Evolutionary conservation across 2,329 filamentous ascomycete species (phyloP).

Genomic region (Monilinia fructigena): DNA sequence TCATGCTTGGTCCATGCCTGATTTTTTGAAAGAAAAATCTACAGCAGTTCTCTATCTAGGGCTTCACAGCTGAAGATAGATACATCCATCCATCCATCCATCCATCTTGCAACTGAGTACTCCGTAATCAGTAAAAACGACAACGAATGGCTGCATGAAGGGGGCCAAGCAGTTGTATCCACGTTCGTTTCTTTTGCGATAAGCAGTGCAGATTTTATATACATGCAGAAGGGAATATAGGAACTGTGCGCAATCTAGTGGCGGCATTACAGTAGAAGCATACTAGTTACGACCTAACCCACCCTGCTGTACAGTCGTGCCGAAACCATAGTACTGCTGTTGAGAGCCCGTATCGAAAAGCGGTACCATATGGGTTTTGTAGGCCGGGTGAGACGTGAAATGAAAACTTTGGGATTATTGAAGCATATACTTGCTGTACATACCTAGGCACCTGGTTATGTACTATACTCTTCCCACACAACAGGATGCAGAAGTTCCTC

Average conservation of each 20-base stretch:
- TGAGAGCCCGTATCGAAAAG: too few species aligned
- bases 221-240: constrained; percentile 2
- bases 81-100: neutral
- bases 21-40: neutral
- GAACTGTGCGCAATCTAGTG: constrained; percentile 9
- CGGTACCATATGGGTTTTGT: too few species aligned
- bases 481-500: constrained; percentile 11
- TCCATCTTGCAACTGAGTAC: neutral
- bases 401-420: neutral
- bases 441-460: neutral
- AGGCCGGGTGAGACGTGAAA: neutral
- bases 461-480: neutral
- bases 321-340: too few species aligned
- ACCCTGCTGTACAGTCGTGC: too few species aligned
- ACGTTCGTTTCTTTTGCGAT: constrained; percentile 16
- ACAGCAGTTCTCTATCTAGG: too few species aligned
- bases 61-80: neutral
- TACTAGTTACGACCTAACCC: neutral
- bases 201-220: constrained; percentile 1
- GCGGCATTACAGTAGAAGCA: neutral
- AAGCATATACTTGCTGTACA: neutral
- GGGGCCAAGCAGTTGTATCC: constrained; percentile 16
- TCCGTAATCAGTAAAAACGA: neutral
- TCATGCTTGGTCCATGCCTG: neutral
- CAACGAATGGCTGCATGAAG: constrained; percentile 16